phyloP scores from a whole-genome alignment of 2,329 filamentous ascomycete genomes.

The Cercospora berteroae region DNA sequence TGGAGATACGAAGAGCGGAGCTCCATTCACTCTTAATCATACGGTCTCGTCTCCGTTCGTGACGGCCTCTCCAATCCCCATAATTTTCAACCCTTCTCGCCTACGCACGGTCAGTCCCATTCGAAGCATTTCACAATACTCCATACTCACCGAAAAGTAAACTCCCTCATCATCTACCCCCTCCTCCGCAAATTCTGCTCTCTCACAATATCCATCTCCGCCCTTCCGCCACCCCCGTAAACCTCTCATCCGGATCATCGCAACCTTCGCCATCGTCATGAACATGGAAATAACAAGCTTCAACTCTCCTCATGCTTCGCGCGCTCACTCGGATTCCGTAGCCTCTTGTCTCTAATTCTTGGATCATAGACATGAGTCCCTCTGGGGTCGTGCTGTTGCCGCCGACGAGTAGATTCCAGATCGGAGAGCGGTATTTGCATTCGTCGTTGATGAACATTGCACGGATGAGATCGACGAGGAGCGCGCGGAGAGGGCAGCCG shows the following conservation, averaged over 20 bases:
- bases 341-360: not conserved
- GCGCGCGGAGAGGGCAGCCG: conserved; percentile 11
- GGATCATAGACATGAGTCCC: conserved; percentile 9
- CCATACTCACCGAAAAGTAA: too few species aligned
- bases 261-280: conserved; percentile 14
- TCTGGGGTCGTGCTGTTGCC: conserved; percentile 11
- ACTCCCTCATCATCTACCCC: not conserved
- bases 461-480: conserved; percentile 18
- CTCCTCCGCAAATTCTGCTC: not conserved
- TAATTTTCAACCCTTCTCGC: too few species aligned
- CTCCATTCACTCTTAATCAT: not conserved
- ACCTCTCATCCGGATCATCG: conserved; percentile 28
- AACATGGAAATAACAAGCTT: conserved; percentile 19
- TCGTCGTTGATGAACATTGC: conserved; percentile 16
- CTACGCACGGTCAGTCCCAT: too few species aligned
- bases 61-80: too few species aligned
- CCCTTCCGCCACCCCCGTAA: conserved; percentile 35
- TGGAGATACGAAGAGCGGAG: not conserved
- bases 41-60: not conserved
- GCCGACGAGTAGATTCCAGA: conserved; percentile 15
- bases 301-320: conserved; percentile 1
- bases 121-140: too few species aligned
- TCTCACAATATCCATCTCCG: not conserved
- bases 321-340: not conserved
- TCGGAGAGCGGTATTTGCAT: not conserved